These are phyloP conservation scores for Fusarium ambrosium DNA, from an alignment of 2,329 filamentous ascomycete species.

Conservation along the genomic window DNA sequence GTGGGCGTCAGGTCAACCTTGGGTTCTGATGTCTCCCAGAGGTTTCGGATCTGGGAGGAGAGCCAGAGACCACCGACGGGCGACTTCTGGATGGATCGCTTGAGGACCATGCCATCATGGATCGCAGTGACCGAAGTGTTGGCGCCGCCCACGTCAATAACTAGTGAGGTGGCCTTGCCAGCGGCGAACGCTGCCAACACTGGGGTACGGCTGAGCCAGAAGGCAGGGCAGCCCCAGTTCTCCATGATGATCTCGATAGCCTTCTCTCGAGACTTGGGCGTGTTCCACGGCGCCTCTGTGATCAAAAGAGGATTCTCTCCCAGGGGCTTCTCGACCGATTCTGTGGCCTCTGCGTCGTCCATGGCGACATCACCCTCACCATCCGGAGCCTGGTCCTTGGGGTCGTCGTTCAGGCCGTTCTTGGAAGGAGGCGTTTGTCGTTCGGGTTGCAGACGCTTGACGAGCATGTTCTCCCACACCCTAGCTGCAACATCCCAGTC, in stretches of 20 bases:
- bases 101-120: constrained; percentile 93
- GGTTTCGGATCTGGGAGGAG: constrained; percentile 85
- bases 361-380: constrained; percentile 72
- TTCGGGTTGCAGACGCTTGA: constrained; percentile 85
- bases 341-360: constrained; percentile 58
- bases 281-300: constrained; percentile 96
- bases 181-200: constrained; percentile 92
- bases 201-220: constrained; percentile 90
- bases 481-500: constrained; percentile 94
- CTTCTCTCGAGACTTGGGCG: constrained; percentile 89
- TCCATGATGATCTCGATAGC: constrained; percentile 97
- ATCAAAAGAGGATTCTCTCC: constrained; percentile 92
- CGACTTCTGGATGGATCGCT: constrained; percentile 89
- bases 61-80: constrained; percentile 91
- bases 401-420: constrained; percentile 83
- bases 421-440: constrained; percentile 77
- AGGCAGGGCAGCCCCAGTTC: constrained; percentile 94
- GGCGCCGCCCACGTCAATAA: constrained; percentile 91
- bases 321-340: constrained; percentile 79
- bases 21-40: constrained; percentile 79
- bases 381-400: constrained; percentile 70
- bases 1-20: constrained; percentile 83
- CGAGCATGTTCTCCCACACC: constrained; percentile 94
- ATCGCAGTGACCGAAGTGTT: constrained; percentile 91
- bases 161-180: constrained; percentile 92